Percentiles rank a stretch among this genome's conserved stretches.
Evolutionary conservation across 1,139 yeast genomes (phyloP).

Genomic region (Yamadazyma spencermartinsiae): DNA sequence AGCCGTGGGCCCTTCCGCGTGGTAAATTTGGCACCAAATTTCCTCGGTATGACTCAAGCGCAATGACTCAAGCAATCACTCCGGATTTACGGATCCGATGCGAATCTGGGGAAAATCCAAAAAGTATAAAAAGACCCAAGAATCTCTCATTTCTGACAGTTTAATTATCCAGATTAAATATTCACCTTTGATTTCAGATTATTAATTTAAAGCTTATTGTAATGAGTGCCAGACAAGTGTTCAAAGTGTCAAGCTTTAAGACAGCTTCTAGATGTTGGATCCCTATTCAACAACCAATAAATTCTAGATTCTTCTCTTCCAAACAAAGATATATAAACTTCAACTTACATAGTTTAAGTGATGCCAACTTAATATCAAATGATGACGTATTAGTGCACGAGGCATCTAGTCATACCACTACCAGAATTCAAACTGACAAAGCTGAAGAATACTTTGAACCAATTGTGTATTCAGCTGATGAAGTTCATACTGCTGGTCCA

Average conservation of each 20-base stretch:
- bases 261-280: slow-evolving; percentile 51
- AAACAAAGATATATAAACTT: slow-evolving; percentile 40
- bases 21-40: no score
- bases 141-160: slow-evolving; percentile 1
- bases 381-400: slow-evolving; percentile 32
- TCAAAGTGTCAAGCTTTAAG: slow-evolving; percentile 37
- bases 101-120: slow-evolving; percentile 12
- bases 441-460: slow-evolving; percentile 42
- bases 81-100: slow-evolving; percentile 3
- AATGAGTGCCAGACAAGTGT: slow-evolving; percentile 36
- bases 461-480: slow-evolving; percentile 41
- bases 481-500: slow-evolving; percentile 48
- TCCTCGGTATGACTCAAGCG: slow-evolving; percentile 1
- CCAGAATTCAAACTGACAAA: slow-evolving; percentile 17
- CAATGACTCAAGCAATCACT: slow-evolving; percentile 1
- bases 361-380: slow-evolving; percentile 35
- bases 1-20: no score
- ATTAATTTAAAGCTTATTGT: slow-evolving; percentile 4
- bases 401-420: slow-evolving; percentile 10
- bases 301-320: slow-evolving; percentile 33
- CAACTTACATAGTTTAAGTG: slow-evolving; percentile 30
- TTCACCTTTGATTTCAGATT: background rate
- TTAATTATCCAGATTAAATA: background rate
- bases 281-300: slow-evolving; percentile 24
- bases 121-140: background rate